These are phyloP conservation scores for Scytalidium sp. DNA, from an alignment of 2,329 filamentous ascomycete species.

Conservation along the genomic window DNA sequence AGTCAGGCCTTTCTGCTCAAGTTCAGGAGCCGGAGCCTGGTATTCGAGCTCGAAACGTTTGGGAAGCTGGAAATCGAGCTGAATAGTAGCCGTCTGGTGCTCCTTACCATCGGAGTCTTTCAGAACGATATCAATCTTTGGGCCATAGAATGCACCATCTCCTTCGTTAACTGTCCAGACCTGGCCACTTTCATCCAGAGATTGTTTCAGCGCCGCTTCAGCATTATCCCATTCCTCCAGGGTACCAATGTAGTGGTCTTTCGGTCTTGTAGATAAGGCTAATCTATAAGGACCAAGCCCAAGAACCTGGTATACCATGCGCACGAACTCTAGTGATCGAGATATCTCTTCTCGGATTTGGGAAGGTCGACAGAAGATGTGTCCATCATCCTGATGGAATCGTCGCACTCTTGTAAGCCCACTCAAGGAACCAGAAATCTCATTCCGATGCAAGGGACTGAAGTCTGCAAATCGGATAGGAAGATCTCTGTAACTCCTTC, in stretches of 20 bases:
- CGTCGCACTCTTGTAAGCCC: conserved; percentile 80
- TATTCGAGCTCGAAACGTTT: conserved; percentile 79
- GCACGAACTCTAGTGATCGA: conserved; percentile 71
- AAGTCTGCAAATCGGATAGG: conserved; percentile 87
- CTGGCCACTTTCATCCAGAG: conserved; percentile 60
- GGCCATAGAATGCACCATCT: conserved; percentile 87
- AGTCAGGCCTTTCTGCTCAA: conserved; percentile 50
- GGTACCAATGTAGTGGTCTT: conserved; percentile 74
- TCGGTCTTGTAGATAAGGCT: conserved; percentile 74
- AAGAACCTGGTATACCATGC: conserved; percentile 68
- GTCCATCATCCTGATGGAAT: conserved; percentile 88
- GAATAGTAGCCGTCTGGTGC: conserved; percentile 85
- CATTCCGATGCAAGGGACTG: conserved; percentile 81
- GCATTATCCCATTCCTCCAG: conserved; percentile 67
- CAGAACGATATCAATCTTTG: conserved; percentile 86
- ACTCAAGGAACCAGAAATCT: conserved; percentile 76
- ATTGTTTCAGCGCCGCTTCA: conserved; percentile 62
- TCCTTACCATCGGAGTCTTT: conserved; percentile 79
- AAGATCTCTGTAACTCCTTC: conserved; percentile 74
- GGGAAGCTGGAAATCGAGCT: conserved; percentile 86
- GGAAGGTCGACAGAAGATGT: conserved; percentile 80
- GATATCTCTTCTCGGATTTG: conserved; percentile 75
- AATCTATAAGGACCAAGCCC: conserved; percentile 71
- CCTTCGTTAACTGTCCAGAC: conserved; percentile 74
- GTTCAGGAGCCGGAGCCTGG: conserved; percentile 62